Evolutionary conservation across 352 stramenopile genomes (phyloP).

Genomic region (Phytophthora pluvialis): DNA sequence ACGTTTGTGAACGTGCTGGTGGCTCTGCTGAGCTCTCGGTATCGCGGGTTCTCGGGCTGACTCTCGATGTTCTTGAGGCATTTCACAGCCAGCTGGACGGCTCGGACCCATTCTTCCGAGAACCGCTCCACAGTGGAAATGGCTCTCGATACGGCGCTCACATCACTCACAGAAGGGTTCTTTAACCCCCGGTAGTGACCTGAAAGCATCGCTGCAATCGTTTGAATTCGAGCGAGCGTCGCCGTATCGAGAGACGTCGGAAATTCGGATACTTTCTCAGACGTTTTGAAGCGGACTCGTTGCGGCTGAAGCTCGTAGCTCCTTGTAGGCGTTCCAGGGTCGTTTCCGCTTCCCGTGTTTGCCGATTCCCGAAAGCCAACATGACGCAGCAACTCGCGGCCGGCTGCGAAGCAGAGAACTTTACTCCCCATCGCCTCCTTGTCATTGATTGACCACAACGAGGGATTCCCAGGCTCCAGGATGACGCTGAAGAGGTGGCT

Average conservation of each 20-base stretch:
- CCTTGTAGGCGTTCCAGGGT: background rate
- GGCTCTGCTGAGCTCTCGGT: constrained; percentile 55
- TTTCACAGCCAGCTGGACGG: constrained; percentile 50
- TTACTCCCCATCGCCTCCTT: constrained; percentile 33
- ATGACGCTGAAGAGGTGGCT: constrained; percentile 38
- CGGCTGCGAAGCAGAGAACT: constrained; percentile 28
- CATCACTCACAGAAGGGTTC: constrained; percentile 50
- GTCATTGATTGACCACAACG: constrained; percentile 41
- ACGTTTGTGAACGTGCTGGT: constrained; percentile 57
- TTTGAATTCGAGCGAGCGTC: constrained; percentile 43
- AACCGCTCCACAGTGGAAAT: constrained; percentile 25
- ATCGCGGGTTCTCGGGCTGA: constrained; percentile 53
- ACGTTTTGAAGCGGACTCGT: constrained; percentile 54
- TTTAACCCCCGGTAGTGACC: constrained; percentile 57
- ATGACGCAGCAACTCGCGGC: constrained; percentile 44
- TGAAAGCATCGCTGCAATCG: constrained; percentile 44
- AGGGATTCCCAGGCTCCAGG: constrained; percentile 47
- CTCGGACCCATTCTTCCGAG: constrained; percentile 35
- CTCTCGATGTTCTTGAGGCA: constrained; percentile 63
- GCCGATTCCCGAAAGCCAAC: constrained; percentile 40
- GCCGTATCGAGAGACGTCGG: constrained; percentile 29
- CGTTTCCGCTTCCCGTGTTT: background rate
- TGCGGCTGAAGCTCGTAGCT: constrained; percentile 44
- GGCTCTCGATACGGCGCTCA: constrained; percentile 56
- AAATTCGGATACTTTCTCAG: constrained; percentile 12